phyloP scores from a whole-genome alignment of 225 moss, liverwort and hornwort genomes.

The Neckera pumila region DNA sequence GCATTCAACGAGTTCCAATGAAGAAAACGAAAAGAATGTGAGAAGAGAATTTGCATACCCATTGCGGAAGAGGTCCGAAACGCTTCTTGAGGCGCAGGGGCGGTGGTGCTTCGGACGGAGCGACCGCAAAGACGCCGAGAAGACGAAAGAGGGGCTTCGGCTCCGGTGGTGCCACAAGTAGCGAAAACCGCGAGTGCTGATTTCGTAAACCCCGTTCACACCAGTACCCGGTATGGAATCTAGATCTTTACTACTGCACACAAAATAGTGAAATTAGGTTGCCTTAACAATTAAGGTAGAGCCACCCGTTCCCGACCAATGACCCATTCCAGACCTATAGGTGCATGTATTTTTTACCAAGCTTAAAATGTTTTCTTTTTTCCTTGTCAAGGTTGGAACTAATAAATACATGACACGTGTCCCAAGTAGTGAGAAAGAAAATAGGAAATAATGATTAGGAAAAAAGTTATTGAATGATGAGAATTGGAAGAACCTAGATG shows the following conservation, averaged over 20 bases:
- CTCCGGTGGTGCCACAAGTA: background rate
- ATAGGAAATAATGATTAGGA: too few species aligned
- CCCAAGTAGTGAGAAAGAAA: too few species aligned
- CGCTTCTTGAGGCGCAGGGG: background rate
- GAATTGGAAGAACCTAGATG: too few species aligned
- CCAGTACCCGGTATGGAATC: background rate
- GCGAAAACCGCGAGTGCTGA: background rate
- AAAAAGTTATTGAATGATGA: too few species aligned
- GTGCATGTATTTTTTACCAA: too few species aligned
- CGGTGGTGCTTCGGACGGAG: background rate
- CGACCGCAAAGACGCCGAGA: background rate
- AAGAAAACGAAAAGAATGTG: background rate
- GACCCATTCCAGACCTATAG: too few species aligned
- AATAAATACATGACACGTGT: too few species aligned
- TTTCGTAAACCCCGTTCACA: background rate
- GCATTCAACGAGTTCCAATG: background rate
- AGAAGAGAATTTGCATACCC: background rate
- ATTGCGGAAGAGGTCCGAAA: background rate
- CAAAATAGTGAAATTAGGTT: too few species aligned
- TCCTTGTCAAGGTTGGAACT: too few species aligned
- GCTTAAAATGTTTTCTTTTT: too few species aligned
- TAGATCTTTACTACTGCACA: fast-evolving
- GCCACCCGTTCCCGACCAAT: too few species aligned
- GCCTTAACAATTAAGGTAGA: too few species aligned
- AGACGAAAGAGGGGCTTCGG: background rate